Evolutionary conservation across 2,329 filamentous ascomycete genomes (phyloP), one percentile per base, ranked within the genome.

Genomic region (Penicillium sp.): DNA sequence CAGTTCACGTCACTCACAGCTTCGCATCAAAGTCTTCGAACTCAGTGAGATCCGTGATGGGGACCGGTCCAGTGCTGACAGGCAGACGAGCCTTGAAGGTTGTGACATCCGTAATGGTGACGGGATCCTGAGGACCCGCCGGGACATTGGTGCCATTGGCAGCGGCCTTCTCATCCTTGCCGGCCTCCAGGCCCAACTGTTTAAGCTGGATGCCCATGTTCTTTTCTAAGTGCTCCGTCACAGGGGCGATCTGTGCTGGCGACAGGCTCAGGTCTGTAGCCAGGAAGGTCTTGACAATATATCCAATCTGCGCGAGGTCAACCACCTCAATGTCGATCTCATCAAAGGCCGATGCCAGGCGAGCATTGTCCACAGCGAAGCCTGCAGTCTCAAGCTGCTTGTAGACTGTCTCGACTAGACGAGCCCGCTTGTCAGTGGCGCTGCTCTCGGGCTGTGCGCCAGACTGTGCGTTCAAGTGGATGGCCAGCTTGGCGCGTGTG

Each of bases 11-110:
- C 7, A 3, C 39, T 80, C 70, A 93, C 51, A 97, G 80, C 77
- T 97, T 97, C 12, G 89, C 76, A 57, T 90, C 90, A 53, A 87
- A 78, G 53, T 97, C 93, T 69, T 96, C 89, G 71, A 93, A 97
- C 65, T 91, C 89, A 55, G 81, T 87, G 49, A 97, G 72, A 59
- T 94, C 88, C 66, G 83, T 86, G 24, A 89, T 83, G 0, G 92
- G 84, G 55, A 80, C 80, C 1, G 91, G 84, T 1, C 90, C 93
- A 18, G 82, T 80, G 57, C 86, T 94, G 23, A 90, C 82, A 52
- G 83, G 77, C 63, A 97, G 78, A 12, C 84, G 79, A 0, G 89
- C 85, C 79, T 94, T 96, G 81, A 88, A 97, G 24, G 83, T 81
- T 54, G 88, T 81, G 3, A 96, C 87, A 67, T 96, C 90, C 40